These are phyloP conservation scores for Ganoderma leucocontextum DNA, from an alignment of 1,284 basidiomycete genomes.

Conservation along the genomic window DNA sequence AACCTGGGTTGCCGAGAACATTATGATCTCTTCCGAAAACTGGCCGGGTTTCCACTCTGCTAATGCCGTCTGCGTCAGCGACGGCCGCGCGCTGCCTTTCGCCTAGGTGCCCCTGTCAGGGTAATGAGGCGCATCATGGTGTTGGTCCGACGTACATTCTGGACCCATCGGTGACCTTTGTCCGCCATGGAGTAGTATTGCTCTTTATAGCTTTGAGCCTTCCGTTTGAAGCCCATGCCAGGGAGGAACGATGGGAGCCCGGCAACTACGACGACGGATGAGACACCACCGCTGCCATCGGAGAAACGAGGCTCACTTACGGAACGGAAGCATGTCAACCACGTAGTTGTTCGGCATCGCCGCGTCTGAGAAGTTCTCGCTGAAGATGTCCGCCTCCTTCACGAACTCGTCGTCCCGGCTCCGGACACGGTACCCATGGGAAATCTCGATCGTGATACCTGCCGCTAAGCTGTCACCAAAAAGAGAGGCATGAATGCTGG, in stretches of 20 bases:
- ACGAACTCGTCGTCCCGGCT: slow-evolving; percentile 36
- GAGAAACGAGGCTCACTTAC: slow-evolving; percentile 19
- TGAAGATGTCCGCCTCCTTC: slow-evolving; percentile 33
- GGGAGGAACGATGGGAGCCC: slow-evolving; percentile 33
- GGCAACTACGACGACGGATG: slow-evolving; percentile 22
- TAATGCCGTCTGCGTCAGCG: slow-evolving; percentile 49
- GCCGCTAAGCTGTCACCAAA: slow-evolving; percentile 15
- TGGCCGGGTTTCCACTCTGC: slow-evolving; percentile 57
- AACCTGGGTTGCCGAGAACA: slow-evolving; percentile 24
- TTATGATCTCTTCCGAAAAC: slow-evolving; percentile 21
- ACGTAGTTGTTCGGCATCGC: slow-evolving; percentile 33
- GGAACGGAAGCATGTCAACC: slow-evolving; percentile 43
- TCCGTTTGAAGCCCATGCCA: slow-evolving; percentile 37
- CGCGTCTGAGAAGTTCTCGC: slow-evolving; percentile 32
- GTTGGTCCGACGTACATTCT: slow-evolving; percentile 15
- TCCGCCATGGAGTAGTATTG: slow-evolving; percentile 22
- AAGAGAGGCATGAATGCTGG: neutral
- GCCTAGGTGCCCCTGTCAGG: slow-evolving; percentile 4
- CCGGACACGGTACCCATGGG: slow-evolving; percentile 28
- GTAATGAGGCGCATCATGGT: too few relatives aligned
- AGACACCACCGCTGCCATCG: neutral
- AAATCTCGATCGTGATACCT: slow-evolving; percentile 26
- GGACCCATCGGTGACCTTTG: slow-evolving; percentile 23
- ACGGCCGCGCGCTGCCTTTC: slow-evolving; percentile 30
- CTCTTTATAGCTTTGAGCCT: slow-evolving; percentile 18